A percentile compares a stretch with the other conserved stretches of the same genome.
phyloP scores from a whole-genome alignment of 2,329 filamentous ascomycete genomes.

The Hypocreales sp. region DNA sequence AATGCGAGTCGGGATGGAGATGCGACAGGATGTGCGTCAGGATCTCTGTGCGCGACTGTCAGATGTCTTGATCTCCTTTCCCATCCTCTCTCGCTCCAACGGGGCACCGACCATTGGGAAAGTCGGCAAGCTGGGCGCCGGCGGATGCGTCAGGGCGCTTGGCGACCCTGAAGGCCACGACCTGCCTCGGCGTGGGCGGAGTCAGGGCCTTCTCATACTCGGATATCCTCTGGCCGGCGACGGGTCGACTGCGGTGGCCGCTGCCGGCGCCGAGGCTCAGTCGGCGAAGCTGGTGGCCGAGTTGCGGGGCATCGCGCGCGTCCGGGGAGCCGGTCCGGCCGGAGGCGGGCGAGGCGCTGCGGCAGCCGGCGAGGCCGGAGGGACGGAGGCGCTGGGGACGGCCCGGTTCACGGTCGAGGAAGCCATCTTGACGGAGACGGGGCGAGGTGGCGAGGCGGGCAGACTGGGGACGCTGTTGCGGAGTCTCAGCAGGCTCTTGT shows the following conservation, averaged over 20 bases:
- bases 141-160: slow-evolving; percentile 26
- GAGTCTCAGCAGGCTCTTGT: slow-evolving; percentile 35
- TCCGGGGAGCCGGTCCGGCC: slow-evolving; percentile 11
- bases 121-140: slow-evolving; percentile 32
- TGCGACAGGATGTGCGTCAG: slow-evolving; percentile 85
- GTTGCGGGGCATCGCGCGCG: slow-evolving; percentile 23
- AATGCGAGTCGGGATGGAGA: slow-evolving; percentile 70
- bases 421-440: slow-evolving; percentile 40
- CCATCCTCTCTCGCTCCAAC: too few species aligned
- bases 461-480: slow-evolving; percentile 23
- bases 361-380: slow-evolving; percentile 10
- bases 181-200: slow-evolving; percentile 28
- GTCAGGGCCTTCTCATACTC: slow-evolving; percentile 47
- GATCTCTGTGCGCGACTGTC: too few species aligned
- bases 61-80: too few species aligned
- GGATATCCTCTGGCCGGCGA: slow-evolving; percentile 36
- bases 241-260: slow-evolving; percentile 12
- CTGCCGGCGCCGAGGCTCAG: slow-evolving; percentile 26
- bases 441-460: slow-evolving; percentile 17
- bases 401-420: slow-evolving; percentile 25
- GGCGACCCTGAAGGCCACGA: slow-evolving; percentile 38
- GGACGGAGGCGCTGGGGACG: slow-evolving; percentile 17
- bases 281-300: slow-evolving; percentile 36
- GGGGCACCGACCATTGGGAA: slow-evolving; percentile 62
- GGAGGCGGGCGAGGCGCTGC: slow-evolving; percentile 21